Evolutionary conservation across 345 rosid species (phyloP).

Genomic region (Salix koriyanagi): DNA sequence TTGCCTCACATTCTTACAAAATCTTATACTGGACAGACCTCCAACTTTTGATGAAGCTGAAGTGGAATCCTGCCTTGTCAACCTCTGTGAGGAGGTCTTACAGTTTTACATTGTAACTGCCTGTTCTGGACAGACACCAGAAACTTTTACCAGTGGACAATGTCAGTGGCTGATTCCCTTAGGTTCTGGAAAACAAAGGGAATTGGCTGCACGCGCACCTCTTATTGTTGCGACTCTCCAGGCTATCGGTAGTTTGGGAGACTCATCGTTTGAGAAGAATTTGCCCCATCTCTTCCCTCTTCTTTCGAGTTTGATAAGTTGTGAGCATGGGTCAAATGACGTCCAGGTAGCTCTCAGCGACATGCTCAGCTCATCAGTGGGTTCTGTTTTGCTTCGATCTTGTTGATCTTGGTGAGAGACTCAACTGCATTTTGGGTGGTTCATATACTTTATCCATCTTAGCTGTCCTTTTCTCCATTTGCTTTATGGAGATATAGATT

Average conservation of each 20-base stretch:
- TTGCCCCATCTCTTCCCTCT: constrained; percentile 67
- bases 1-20: constrained; percentile 84
- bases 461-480: constrained; percentile 4
- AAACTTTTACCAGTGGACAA: constrained; percentile 34
- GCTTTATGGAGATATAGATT: constrained; percentile 24
- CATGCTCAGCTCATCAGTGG: constrained; percentile 76
- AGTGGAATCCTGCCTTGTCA: constrained; percentile 66
- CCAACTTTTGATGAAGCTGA: constrained; percentile 43
- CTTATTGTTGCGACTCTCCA: constrained; percentile 71
- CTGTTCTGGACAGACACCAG: constrained; percentile 35
- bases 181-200: constrained; percentile 89
- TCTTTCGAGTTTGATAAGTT: constrained; percentile 70
- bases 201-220: constrained; percentile 75
- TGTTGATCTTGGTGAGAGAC: constrained; percentile 42
- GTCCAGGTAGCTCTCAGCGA: constrained; percentile 89
- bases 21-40: constrained; percentile 62
- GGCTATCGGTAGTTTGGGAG: constrained; percentile 78
- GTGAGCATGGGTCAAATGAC: constrained; percentile 91
- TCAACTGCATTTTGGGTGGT: constrained; percentile 20
- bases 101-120: constrained; percentile 62
- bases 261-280: constrained; percentile 65
- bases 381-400: constrained; percentile 70
- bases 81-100: constrained; percentile 67
- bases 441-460: constrained; percentile 19
- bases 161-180: constrained; percentile 67